Percentiles rank a stretch among this genome's conserved stretches.
These are phyloP conservation scores for Sporothrix euskadiensis DNA, from an alignment of 2,329 filamentous ascomycete species.

Conservation along the genomic window DNA sequence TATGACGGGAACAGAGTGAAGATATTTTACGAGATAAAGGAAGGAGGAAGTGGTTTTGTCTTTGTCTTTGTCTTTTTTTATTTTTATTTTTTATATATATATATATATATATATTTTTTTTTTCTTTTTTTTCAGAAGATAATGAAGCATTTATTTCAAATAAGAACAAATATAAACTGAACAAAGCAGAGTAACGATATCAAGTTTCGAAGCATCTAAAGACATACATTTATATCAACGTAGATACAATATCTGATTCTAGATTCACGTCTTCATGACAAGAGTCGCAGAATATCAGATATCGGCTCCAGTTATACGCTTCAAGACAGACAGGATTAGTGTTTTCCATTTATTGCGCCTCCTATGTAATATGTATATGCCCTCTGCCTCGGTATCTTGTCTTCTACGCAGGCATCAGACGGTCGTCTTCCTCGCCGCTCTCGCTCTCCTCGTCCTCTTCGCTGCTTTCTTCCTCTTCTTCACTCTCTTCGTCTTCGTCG, in stretches of 20 bases:
- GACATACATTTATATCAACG: too few relatives aligned
- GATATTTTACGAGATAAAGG: background rate
- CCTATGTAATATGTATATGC: background rate
- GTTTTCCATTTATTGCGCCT: background rate
- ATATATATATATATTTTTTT: too few relatives aligned
- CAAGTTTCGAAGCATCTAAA: too few relatives aligned
- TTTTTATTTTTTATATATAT: too few relatives aligned
- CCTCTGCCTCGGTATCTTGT: background rate
- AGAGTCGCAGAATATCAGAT: too few relatives aligned
- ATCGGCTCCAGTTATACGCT: too few relatives aligned
- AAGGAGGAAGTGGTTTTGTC: background rate
- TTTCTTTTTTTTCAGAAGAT: too few relatives aligned
- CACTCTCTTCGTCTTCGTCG: slow-evolving; percentile 33
- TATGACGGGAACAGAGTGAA: background rate
- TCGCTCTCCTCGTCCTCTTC: slow-evolving; percentile 2
- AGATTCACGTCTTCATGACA: too few relatives aligned
- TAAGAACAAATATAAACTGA: background rate
- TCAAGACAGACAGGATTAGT: too few relatives aligned
- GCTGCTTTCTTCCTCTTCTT: background rate
- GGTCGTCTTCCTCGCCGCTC: slow-evolving; percentile 17
- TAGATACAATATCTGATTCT: too few relatives aligned
- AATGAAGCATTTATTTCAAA: too few relatives aligned
- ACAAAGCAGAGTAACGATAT: background rate
- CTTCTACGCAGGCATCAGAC: slow-evolving; percentile 4
- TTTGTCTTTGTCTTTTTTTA: background rate